Evolutionary conservation across 2,329 filamentous ascomycete genomes (phyloP).

Genomic region (Ceratocystis eucalypticola): DNA sequence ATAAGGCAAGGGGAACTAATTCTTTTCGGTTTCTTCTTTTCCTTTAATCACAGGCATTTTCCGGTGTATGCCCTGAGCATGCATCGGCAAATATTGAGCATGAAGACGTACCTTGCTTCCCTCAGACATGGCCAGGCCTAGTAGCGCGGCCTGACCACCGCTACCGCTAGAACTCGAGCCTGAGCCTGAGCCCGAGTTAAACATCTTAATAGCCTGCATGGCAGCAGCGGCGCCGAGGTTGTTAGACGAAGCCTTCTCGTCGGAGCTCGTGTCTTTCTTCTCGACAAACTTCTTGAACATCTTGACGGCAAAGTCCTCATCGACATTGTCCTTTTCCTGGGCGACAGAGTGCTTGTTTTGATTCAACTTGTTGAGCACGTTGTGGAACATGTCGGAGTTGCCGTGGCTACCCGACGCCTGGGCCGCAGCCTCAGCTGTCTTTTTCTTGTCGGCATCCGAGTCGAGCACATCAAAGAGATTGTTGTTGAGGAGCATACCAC

Average conservation of each 20-base stretch:
- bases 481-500: constrained; percentile 20
- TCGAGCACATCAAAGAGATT: constrained; percentile 22
- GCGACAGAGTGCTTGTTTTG: constrained; percentile 37
- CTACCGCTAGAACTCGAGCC: constrained; percentile 6
- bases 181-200: constrained; percentile 42
- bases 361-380: constrained; percentile 34
- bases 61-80: too few relatives aligned
- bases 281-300: constrained; percentile 67
- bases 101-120: constrained; percentile 53
- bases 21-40: constrained; percentile 9
- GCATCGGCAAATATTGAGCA: not conserved
- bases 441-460: constrained; percentile 36
- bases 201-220: constrained; percentile 70
- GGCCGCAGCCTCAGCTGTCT: constrained; percentile 36
- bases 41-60: too few relatives aligned
- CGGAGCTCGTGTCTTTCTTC: constrained; percentile 33
- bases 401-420: constrained; percentile 35
- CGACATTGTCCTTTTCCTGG: constrained; percentile 34
- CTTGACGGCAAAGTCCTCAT: constrained; percentile 49
- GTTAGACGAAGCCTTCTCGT: constrained; percentile 34
- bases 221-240: constrained; percentile 60
- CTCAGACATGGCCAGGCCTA: constrained; percentile 78
- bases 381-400: constrained; percentile 36
- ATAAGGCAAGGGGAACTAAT: not conserved
- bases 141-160: constrained; percentile 54